Evolutionary conservation across 495 filamentous ascomycete species (phyloP).

Genomic region (Cercophora newfieldiana): DNA sequence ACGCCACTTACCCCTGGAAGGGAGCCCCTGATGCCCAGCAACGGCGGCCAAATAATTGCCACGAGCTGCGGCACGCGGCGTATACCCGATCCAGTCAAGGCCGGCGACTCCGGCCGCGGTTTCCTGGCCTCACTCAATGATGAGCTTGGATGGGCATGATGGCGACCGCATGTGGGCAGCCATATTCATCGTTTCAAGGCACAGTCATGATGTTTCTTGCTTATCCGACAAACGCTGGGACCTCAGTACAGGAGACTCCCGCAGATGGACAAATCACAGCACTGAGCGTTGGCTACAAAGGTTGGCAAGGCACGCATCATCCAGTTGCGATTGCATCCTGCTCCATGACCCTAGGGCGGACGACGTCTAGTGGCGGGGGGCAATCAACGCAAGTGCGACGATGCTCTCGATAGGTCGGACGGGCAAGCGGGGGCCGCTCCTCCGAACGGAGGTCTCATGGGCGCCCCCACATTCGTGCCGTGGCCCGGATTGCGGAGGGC

Average conservation of each 20-base stretch:
- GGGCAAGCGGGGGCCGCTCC: neutral
- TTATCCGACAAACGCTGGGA: neutral
- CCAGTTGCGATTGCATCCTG: neutral
- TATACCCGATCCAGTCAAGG: no score
- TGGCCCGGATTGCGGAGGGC: neutral
- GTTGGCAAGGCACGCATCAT: neutral
- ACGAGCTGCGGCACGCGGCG: no score
- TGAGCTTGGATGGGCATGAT: neutral
- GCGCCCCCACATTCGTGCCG: neutral
- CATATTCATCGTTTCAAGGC: neutral
- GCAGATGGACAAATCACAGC: neutral
- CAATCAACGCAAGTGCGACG: neutral
- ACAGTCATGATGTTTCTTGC: neutral
- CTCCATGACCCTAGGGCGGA: neutral
- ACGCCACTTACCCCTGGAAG: no score
- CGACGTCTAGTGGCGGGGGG: neutral
- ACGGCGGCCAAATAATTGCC: no score
- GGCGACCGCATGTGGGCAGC: neutral
- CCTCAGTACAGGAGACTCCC: neutral
- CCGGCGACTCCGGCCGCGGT: no score
- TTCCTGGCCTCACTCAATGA: no score
- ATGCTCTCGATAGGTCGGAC: slow-evolving; percentile 6
- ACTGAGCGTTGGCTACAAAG: neutral
- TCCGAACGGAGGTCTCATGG: slow-evolving; percentile 2
- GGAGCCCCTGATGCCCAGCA: no score